Percentiles rank a stretch among this genome's conserved stretches.
These are phyloP conservation scores for Corrigiola litoralis DNA, from an alignment of 179 eudicot species.

Conservation along the genomic window DNA sequence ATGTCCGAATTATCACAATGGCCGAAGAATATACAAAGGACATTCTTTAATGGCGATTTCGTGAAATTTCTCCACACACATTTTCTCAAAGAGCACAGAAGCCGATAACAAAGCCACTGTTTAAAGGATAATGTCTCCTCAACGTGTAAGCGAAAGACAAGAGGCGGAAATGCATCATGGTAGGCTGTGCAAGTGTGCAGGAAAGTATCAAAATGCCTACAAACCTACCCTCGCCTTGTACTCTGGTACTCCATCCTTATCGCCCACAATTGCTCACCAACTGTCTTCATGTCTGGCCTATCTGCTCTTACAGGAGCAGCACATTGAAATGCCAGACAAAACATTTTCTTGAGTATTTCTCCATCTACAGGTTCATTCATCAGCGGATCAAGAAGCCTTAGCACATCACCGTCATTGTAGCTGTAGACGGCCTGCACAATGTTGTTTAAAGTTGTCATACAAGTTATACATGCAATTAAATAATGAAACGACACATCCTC, in stretches of 20 bases:
- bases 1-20: no score
- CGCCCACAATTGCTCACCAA: slow-evolving; percentile 75
- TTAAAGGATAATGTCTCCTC: no score
- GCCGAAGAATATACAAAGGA: slow-evolving; percentile 10
- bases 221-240: slow-evolving; percentile 18
- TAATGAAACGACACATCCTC: not conserved
- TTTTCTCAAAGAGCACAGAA: not conserved
- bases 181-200: not conserved
- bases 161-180: not conserved
- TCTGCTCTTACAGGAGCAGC: slow-evolving; percentile 76
- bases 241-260: slow-evolving; percentile 67
- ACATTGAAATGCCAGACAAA: slow-evolving; percentile 71
- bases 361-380: slow-evolving; percentile 52
- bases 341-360: slow-evolving; percentile 57
- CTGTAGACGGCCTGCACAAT: slow-evolving; percentile 39
- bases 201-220: not conserved
- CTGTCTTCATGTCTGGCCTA: slow-evolving; percentile 84
- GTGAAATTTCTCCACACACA: not conserved
- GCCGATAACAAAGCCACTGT: not conserved
- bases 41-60: slow-evolving; percentile 6
- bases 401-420: slow-evolving; percentile 48
- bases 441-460: not conserved
- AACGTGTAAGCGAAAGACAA: not conserved
- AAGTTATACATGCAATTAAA: not conserved
- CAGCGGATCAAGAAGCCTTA: slow-evolving; percentile 54